Evolutionary conservation across 495 filamentous ascomycete species (phyloP).

Genomic region (Annulohypoxylon bovei): DNA sequence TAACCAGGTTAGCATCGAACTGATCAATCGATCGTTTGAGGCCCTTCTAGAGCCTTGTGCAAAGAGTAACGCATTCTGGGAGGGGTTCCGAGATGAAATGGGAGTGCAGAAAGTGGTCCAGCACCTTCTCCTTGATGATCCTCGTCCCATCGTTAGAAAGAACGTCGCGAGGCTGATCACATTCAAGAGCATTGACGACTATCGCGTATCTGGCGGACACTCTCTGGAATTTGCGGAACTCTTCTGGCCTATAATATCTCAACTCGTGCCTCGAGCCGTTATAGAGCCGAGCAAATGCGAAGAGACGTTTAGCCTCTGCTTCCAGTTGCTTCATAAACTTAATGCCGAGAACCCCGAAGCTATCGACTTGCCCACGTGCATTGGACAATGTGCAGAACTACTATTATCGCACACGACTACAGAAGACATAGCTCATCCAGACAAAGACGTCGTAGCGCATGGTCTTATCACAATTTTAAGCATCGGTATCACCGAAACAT

Average conservation of each 20-base stretch:
- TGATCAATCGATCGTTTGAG: conserved; percentile 66
- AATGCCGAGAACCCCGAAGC: conserved; percentile 59
- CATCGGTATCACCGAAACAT: conserved; percentile 34
- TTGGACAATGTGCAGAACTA: conserved; percentile 63
- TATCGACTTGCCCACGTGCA: conserved; percentile 62
- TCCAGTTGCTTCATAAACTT: conserved; percentile 64
- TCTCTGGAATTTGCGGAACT: conserved; percentile 52
- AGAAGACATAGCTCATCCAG: conserved; percentile 61
- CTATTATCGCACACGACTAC: conserved; percentile 60
- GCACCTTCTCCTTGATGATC: conserved; percentile 55
- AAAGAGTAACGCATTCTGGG: conserved; percentile 68
- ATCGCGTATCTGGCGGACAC: conserved; percentile 19
- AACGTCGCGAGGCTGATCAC: conserved; percentile 53
- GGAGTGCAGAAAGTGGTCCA: conserved; percentile 45
- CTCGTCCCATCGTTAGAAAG: conserved; percentile 52
- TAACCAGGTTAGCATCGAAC: conserved; percentile 49
- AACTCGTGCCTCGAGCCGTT: conserved; percentile 54
- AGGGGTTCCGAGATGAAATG: conserved; percentile 57
- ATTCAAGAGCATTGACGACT: conserved; percentile 35
- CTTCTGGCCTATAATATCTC: conserved; percentile 60
- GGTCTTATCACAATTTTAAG: conserved; percentile 59
- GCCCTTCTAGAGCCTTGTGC: conserved; percentile 72
- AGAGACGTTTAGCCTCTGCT: conserved; percentile 57
- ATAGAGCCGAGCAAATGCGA: conserved; percentile 49
- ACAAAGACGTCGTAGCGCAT: conserved; percentile 58